phyloP scores from a whole-genome alignment of 2,329 filamentous ascomycete species.

The Thermoascus crustaceus region DNA sequence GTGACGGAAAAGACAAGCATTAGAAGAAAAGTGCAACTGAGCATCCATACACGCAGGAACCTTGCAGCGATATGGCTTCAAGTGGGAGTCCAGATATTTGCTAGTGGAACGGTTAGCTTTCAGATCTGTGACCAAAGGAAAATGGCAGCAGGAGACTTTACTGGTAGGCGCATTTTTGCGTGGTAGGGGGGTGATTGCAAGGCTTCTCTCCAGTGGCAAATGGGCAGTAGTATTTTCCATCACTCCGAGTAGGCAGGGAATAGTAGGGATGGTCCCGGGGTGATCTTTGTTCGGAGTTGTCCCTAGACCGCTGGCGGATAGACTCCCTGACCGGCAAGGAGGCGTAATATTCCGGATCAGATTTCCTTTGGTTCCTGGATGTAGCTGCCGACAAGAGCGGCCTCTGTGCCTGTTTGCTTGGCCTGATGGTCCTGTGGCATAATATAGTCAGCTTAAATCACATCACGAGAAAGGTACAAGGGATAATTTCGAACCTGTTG shows the following conservation, averaged over 20 bases:
- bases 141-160: constrained; percentile 45
- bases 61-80: constrained; percentile 96
- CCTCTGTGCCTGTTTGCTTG: constrained; percentile 31
- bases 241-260: constrained; percentile 39
- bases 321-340: constrained; percentile 27
- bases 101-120: constrained; percentile 41
- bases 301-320: constrained; percentile 29
- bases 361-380: constrained; percentile 26
- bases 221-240: constrained; percentile 90
- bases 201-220: constrained; percentile 59
- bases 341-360: constrained; percentile 30
- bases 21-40: constrained; percentile 89
- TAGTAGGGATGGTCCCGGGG: constrained; percentile 37
- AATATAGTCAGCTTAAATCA: constrained; percentile 5
- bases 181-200: constrained; percentile 87
- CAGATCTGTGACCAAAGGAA: constrained; percentile 13
- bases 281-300: constrained; percentile 28
- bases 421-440: constrained; percentile 30
- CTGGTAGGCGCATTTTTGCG: constrained; percentile 99
- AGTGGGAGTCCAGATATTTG: constrained; percentile 94
- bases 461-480: not conserved
- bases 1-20: constrained; percentile 86
- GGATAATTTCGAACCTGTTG: constrained; percentile 28
- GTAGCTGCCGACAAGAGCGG: constrained; percentile 25
- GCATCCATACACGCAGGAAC: constrained; percentile 71